Evolutionary conservation across 192 early-diverging fungal species (phyloP), one percentile per base, ranked within the genome.

Genomic region (Haplosporangium gracile): DNA sequence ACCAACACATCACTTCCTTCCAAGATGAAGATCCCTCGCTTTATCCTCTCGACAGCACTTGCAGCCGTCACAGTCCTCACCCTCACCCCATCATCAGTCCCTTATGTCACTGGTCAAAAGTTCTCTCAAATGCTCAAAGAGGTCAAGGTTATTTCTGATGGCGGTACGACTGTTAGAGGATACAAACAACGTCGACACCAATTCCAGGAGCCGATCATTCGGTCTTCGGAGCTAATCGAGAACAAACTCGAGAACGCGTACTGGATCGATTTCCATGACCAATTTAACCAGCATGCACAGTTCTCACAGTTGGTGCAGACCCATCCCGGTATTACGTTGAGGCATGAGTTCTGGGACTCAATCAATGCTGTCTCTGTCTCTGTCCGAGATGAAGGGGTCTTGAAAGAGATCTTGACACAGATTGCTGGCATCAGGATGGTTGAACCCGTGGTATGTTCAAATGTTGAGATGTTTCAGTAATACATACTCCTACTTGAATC

Each of bases 181-280:
- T 77, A 81, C 42, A 76, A 69, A 29, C 78, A 86, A 9, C 79
- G 81, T 43, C 69, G 75, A 16, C 60, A 34, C 10, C 71, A 77
- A 65, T 86, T 74, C 34, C 79, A 81, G 26, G 84, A 86, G 26
- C 84, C 84, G 20, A 81, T 86, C 20, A 86, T 86, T 24, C 79
- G 79, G 0, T 65, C 79, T 4, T 26, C 75, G 0, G 71, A 71
- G 0, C 3, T 75, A 42, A 40, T 78, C 34, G 84, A 86, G 20
- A 86, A 86, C 49, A 71, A 55, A 1, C 65, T 86, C 26, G 57
- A 80, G 22, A 75, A 86, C 32, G 84, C 84, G 32, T 86, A 81
- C 72, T 86, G 84, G 79, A 81, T 86, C 26, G 84, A 86, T 72
- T 86, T 86, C 26, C 84, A 86, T 42, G 79, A 86, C 26, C 45